phyloP scores from a whole-genome alignment of 805 yeast genomes.

The Candida berthetii region DNA sequence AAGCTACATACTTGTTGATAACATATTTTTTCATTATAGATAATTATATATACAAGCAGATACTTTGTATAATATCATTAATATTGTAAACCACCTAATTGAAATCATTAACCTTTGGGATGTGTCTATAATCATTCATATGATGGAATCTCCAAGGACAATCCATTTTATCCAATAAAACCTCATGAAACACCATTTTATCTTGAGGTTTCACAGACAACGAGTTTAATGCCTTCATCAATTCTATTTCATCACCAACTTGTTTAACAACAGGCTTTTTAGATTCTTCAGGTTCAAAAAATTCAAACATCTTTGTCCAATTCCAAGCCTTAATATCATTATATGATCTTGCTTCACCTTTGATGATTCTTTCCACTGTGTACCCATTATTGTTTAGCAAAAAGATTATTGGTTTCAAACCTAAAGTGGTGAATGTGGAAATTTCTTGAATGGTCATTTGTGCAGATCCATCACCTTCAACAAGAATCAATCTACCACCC shows the following conservation, averaged over 20 bases:
- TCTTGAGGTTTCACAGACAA: slow-evolving; percentile 18
- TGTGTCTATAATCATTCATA: slow-evolving; percentile 29
- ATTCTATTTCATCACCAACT: slow-evolving; percentile 34
- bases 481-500: slow-evolving; percentile 53
- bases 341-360: slow-evolving; percentile 70
- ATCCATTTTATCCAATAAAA: slow-evolving; percentile 52
- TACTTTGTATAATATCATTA: no score
- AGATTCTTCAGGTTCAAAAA: slow-evolving; percentile 47
- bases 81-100: slow-evolving; percentile 4
- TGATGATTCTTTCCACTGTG: slow-evolving; percentile 82
- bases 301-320: slow-evolving; percentile 63
- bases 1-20: no score
- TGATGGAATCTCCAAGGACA: slow-evolving; percentile 55
- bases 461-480: slow-evolving; percentile 93
- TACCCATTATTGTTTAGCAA: slow-evolving; percentile 83
- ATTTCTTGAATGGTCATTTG: slow-evolving; percentile 91
- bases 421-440: slow-evolving; percentile 53
- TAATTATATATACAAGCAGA: no score
- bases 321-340: slow-evolving; percentile 87
- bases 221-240: slow-evolving; percentile 28
- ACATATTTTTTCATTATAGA: no score
- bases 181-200: slow-evolving; percentile 49
- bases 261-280: slow-evolving; percentile 21
- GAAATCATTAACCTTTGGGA: slow-evolving; percentile 7
- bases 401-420: slow-evolving; percentile 62